phyloP scores from a whole-genome alignment of 306 rosid species.

The Sophora flavescens region DNA sequence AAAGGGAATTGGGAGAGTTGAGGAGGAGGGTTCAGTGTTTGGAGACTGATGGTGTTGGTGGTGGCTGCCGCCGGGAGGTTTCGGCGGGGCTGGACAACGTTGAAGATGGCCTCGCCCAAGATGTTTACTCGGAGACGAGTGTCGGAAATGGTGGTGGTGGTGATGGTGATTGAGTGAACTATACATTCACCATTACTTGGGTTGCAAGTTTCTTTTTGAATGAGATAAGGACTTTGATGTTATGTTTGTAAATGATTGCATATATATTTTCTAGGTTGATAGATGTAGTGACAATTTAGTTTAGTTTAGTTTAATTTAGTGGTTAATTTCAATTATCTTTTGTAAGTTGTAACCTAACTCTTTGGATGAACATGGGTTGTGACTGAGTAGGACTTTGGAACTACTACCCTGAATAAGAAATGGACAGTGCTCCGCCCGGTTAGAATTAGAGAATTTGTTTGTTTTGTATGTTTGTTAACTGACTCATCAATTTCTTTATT shows the following conservation, averaged over 20 bases:
- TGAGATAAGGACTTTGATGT: background rate
- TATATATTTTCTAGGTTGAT: slow-evolving; percentile 21
- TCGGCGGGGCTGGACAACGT: slow-evolving; percentile 52
- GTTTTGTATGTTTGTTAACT: background rate
- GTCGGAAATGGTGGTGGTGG: slow-evolving; percentile 50
- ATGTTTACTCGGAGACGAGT: slow-evolving; percentile 54
- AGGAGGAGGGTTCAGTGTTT: slow-evolving; percentile 64
- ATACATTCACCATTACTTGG: background rate
- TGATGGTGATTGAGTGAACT: background rate
- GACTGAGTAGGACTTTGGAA: background rate
- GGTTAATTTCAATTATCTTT: slow-evolving; percentile 8
- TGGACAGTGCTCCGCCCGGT: background rate
- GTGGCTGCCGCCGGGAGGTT: slow-evolving; percentile 34
- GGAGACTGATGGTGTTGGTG: slow-evolving; percentile 53
- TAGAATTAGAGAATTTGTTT: slow-evolving; percentile 1
- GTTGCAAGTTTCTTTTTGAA: background rate
- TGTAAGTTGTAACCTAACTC: slow-evolving; percentile 38
- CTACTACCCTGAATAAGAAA: slow-evolving; percentile 19
- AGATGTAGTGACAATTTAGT: slow-evolving; percentile 2
- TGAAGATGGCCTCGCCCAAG: slow-evolving; percentile 38
- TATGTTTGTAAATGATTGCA: slow-evolving; percentile 32
- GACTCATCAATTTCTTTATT: background rate
- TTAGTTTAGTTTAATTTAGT: background rate
- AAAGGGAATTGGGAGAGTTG: slow-evolving; percentile 69
- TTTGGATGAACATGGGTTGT: background rate